Conservation (phyloP, 140 eudicot genomes). For the Flaveria floridana region DNA sequence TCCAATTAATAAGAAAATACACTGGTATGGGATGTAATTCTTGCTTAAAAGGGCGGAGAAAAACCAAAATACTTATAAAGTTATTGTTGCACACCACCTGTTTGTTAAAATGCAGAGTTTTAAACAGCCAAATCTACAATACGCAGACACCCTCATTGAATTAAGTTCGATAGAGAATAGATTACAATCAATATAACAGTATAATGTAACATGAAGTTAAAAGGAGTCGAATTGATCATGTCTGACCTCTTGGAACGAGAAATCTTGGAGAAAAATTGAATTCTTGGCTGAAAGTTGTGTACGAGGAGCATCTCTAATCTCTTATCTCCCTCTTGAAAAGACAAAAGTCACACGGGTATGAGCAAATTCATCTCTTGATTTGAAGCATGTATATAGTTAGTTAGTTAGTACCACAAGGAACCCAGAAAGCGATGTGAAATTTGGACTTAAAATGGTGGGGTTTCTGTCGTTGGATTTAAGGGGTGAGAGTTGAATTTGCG, state of each 20-base stretch:
- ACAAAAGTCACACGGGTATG: not conserved
- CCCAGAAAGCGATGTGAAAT: slow-evolving; percentile 23
- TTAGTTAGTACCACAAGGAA: not conserved
- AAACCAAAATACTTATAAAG: not conserved
- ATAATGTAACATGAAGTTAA: not conserved
- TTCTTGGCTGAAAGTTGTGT: slow-evolving; percentile 40
- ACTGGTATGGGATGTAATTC: not conserved
- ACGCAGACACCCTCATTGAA: not conserved
- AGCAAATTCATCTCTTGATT: slow-evolving; percentile 15
- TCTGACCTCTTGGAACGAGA: slow-evolving; percentile 47
- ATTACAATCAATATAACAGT: not conserved
- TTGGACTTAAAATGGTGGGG: slow-evolving; percentile 3
- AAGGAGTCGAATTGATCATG: not conserved
- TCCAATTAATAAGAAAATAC: not conserved
- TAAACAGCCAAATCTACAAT: not conserved
- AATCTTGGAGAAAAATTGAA: slow-evolving; percentile 19
- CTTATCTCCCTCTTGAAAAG: slow-evolving; percentile 21
- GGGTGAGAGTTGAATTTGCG: slow-evolving; percentile 18
- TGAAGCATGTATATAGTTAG: not conserved
- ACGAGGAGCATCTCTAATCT: slow-evolving; percentile 42
- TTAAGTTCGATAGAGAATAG: not conserved
- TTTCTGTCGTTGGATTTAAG: slow-evolving; percentile 4
- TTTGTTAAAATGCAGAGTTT: slow-evolving; percentile 14
- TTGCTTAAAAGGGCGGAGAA: slow-evolving; percentile 11
- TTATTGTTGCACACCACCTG: slow-evolving; percentile 24